These are phyloP conservation scores for Cladosporium colombiae DNA, from an alignment of 2,329 filamentous ascomycete species.

Conservation along the genomic window DNA sequence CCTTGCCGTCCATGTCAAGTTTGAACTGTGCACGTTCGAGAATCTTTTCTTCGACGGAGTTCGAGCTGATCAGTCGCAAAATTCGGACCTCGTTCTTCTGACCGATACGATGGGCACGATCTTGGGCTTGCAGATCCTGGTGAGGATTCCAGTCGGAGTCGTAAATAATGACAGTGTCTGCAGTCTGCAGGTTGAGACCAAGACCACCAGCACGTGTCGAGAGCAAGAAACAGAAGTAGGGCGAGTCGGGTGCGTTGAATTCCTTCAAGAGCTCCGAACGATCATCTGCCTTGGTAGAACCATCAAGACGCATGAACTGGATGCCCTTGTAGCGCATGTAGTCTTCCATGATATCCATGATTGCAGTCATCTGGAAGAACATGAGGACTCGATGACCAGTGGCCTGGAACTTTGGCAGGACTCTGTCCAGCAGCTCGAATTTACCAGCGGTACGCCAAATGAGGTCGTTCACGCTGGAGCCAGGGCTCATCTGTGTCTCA, in stretches of 20 bases:
- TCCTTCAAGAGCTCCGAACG: constrained; percentile 84
- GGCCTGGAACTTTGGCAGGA: constrained; percentile 88
- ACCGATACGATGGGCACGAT: constrained; percentile 99
- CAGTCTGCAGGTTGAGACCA: constrained; percentile 93
- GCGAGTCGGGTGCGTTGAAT: constrained; percentile 87
- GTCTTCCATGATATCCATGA: constrained; percentile 99
- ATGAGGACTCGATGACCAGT: constrained; percentile 95
- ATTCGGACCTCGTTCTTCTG: constrained; percentile 99
- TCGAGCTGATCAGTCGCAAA: constrained; percentile 89
- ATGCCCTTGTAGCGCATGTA: constrained; percentile 83
- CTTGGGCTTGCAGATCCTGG: constrained; percentile 97
- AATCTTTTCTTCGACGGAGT: constrained; percentile 98
- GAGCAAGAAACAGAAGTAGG: constrained; percentile 97
- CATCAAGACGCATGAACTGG: constrained; percentile 88
- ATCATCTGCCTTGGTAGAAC: constrained; percentile 96
- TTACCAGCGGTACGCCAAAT: constrained; percentile 96
- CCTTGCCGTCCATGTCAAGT: constrained; percentile 98
- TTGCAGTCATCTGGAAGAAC: constrained; percentile 99
- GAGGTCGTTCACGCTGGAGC: constrained; percentile 83
- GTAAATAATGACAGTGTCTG: constrained; percentile 99
- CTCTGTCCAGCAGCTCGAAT: constrained; percentile 89
- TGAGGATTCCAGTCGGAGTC: constrained; percentile 99
- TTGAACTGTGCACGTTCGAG: constrained; percentile 95
- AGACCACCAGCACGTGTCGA: constrained; percentile 98
- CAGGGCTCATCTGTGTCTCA: constrained; percentile 96